Base-by-base conservation (phyloP, 2,329 filamentous ascomycete species). In the Parascedosporium putredinis region DNA sequence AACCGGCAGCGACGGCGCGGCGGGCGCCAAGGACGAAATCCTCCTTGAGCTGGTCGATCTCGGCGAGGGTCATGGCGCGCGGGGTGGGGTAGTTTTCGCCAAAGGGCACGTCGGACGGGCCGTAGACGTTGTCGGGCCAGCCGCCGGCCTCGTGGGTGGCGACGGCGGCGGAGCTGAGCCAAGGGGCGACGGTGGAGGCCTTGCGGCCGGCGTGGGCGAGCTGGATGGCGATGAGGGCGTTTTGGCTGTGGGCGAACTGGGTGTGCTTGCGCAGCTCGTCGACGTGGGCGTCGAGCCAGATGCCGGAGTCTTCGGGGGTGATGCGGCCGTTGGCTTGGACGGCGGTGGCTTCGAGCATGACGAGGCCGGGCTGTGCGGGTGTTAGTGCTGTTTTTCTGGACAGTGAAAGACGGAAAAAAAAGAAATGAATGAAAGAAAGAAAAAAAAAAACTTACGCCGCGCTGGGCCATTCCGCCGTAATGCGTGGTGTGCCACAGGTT, bases 401-500 rank as follows among this genome's bases (percentile, higher is more conserved):
- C n/a, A n/a, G n/a, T n/a, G n/a, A n/a, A n/a, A n/a, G n/a, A n/a
- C n/a, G n/a, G n/a, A n/a, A n/a, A n/a, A n/a, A n/a, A n/a, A n/a
- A n/a, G n/a, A n/a, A n/a, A n/a, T n/a, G n/a, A n/a, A n/a, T n/a
- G n/a, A n/a, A n/a, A n/a, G n/a, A n/a, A n/a, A n/a, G n/a, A n/a
- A n/a, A n/a, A n/a, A n/a, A n/a, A n/a, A n/a, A 23, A 10, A 53
- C 57, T 57, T 56, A 64, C 81, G 0, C 85, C 85, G 2, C 84
- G 79, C 57, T 80, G 75, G 23, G 83, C 70, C 55, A 89, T 87
- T 18, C 83, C 83, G 16, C 86, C 85, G 25, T 88, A 70, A 57
- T 89, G 86, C 2, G 84, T 78, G 31, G 83, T 63, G 61, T 90
- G 85, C 83, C 84, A 90, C 52, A 76, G 67, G 0, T 81, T 86